phyloP scores from a whole-genome alignment of 352 stramenopile species.

The Phytophthora sp. region DNA sequence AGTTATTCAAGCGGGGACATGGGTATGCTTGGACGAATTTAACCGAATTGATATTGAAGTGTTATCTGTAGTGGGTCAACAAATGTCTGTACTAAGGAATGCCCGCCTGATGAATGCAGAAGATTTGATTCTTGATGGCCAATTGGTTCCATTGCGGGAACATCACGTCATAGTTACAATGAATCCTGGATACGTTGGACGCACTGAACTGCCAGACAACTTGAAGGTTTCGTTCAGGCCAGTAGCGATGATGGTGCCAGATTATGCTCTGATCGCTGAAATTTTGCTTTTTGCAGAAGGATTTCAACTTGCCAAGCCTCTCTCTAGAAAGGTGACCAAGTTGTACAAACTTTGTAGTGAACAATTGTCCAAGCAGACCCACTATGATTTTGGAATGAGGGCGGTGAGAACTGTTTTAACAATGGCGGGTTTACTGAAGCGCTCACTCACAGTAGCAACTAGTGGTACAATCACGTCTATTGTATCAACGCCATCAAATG shows the following conservation, averaged over 20 bases:
- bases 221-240: constrained; percentile 85
- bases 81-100: constrained; percentile 76
- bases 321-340: constrained; percentile 76
- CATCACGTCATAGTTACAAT: constrained; percentile 91
- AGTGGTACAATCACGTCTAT: neutral
- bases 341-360: constrained; percentile 87
- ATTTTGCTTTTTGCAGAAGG: constrained; percentile 87
- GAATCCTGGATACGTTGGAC: constrained; percentile 84
- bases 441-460: too few relatives aligned
- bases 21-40: constrained; percentile 91
- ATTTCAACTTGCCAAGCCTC: constrained; percentile 67
- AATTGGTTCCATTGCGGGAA: constrained; percentile 58
- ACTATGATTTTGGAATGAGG: constrained; percentile 92
- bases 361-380: constrained; percentile 82
- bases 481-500: constrained; percentile 4
- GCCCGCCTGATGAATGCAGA: constrained; percentile 38
- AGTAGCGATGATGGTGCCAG: constrained; percentile 91
- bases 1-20: constrained; percentile 76
- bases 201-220: constrained; percentile 87
- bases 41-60: constrained; percentile 92
- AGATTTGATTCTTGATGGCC: constrained; percentile 65
- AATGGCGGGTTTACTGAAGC: constrained; percentile 77
- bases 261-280: constrained; percentile 85
- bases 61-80: constrained; percentile 87
- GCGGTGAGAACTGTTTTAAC: constrained; percentile 84